A percentile compares a stretch with the other conserved stretches of the same genome.
Conservation (phyloP, 208 protist species). For the Crithidia acanthocephali region DNA sequence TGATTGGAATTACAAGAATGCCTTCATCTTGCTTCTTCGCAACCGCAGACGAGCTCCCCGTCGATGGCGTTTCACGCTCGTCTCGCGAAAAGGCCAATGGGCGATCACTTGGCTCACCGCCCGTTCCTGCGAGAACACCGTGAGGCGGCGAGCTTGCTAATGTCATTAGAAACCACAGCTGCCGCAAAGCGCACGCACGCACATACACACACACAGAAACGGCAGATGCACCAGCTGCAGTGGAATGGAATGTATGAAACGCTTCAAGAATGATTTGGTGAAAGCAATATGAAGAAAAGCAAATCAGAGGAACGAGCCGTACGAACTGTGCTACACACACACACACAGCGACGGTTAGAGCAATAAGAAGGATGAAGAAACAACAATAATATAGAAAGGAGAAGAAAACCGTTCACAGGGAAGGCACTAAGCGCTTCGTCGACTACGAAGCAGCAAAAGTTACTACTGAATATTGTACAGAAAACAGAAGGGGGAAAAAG, state of each 20-base stretch:
- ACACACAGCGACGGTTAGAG: no score
- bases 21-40: conserved; percentile 5
- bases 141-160: conserved; percentile 16
- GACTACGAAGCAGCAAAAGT: conserved; percentile 5
- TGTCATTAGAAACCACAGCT: conserved; percentile 9
- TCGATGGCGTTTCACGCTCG: neutral
- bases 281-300: neutral
- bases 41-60: neutral
- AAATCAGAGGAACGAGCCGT: no score
- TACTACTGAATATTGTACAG: neutral
- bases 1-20: conserved; percentile 52
- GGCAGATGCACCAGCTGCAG: no score
- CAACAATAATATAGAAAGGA: neutral
- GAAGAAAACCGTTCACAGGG: conserved; percentile 3
- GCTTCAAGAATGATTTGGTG: neutral
- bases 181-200: neutral
- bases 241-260: neutral
- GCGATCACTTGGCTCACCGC: neutral
- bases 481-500: neutral
- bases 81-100: neutral
- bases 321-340: no score
- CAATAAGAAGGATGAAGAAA: neutral
- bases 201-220: neutral
- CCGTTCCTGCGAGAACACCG: neutral
- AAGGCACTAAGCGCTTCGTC: neutral